Base-by-base conservation (phyloP, 352 stramenopile species). In the Bremia lactucae region DNA sequence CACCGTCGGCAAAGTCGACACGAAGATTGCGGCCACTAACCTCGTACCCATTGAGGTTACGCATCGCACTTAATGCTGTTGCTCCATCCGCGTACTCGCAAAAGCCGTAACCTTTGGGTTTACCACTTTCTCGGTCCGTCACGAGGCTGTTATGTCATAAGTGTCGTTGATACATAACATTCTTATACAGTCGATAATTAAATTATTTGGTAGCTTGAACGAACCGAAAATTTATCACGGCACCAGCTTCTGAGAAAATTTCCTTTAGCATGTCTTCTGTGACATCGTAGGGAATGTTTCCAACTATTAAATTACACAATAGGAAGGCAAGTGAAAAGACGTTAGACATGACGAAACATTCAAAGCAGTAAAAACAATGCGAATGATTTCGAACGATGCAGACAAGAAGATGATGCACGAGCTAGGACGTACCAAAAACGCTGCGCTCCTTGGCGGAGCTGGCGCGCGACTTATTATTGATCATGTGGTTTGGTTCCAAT, bases 201-300 rank as follows among this genome's bases (percentile, higher is more conserved):
- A n/a, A n/a, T n/a, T n/a, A n/a, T n/a, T n/a, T n/a, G n/a, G n/a
- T n/a, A n/a, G n/a, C n/a, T 15, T 25, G 3, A 13, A 46, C 59
- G 38, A 31, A 92, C 79, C 79, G 72, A 44, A 92, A 92, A 49
- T 87, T 92, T 41, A 92, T 51, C 36, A 92, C 79, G 5, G 72
- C 77, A 18, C 79, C 79, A 10, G 75, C 79, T 39, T 83, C 76
- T 7, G 79, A 89, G 62, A 92, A 92, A 40, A 92, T 83, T 53
- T 92, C 76, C 49, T 81, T 82, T 26, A 92, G 76, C 74, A 76
- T 76, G 7, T 92, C 79, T 34, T 92, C 79, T 9, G 79, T 85
- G 31, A 92, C 79, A 71, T 92, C 79, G 55, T 92, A 92, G 35
- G 79, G 79, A 38, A 92, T 92, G 54, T 92, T 92, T 46, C 79